Evolutionary conservation across 768 basidiomycete species (phyloP), one percentile per base, ranked within the genome.

Genomic region (Candolleomyces efflorescens): DNA sequence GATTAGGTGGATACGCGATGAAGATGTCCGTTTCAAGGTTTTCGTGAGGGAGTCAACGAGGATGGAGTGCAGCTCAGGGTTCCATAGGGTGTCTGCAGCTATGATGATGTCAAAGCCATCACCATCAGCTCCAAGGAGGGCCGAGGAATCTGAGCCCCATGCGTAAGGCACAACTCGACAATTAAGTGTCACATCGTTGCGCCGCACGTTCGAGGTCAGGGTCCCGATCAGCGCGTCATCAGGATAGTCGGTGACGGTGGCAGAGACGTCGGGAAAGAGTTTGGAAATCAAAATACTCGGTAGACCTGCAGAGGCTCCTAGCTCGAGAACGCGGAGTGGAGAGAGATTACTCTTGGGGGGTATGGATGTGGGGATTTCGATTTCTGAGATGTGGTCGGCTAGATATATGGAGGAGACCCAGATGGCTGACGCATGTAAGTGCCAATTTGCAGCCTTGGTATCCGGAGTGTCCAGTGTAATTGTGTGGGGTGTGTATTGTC

Each of bases 1-100:
- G 7, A 91, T 78, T n/a, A 91, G 65, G 64, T 89, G 79, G 49
- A 83, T 65, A 10, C 87, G 80, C 27, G 89, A 39, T 72, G 60
- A 1, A 69, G 55, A 10, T 71, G 66, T 39, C 52, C 66, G 78
- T 45, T 69, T 73, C 36, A 90, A 74, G 17, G 81, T 81, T 59
- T 62, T 56, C 45, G 69, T 70, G 15, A 92, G 71, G 3, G 86
- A 78, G 5, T 76, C 67, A 38, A 89, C 69, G 54, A 90, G 83
- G 10, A 77, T 61, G 0, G 50, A 60, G 62, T 91, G 89, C 3
- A 79, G 61, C 22, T 83, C 82, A 3, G 85, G 69, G 64, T 90
- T 88, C 90, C 89, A 92, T 1, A 92, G 71, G 27, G 89, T 90
- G 65, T 92, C 90, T 12, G 89, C 85, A 0, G 89, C 87, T 22